Evolutionary conservation across 257 asterid species (phyloP), one percentile per base, ranked within the genome.

Genomic region (Primulina tabacum): DNA sequence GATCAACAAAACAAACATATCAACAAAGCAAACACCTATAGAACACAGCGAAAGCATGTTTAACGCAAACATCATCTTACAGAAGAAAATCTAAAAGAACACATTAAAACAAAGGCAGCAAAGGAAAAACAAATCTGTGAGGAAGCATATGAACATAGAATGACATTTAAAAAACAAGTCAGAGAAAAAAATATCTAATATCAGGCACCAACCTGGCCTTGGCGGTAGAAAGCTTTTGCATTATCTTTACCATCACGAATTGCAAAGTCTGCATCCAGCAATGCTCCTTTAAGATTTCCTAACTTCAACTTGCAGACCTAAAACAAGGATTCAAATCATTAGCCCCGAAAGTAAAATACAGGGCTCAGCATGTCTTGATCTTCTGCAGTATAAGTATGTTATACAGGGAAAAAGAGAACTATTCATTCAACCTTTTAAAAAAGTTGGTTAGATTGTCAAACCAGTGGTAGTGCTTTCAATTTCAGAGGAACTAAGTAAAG

Each of bases 141-240:
- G 50, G 50, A 38, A 38, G 16, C 12, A 38, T 38, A 5, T 38
- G 50, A 38, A 38, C 14, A 10, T 38, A 38, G 4, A 38, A 38
- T 10, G 50, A 10, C 50, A 38, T 14, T 38, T 5, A 38, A 38
- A 10, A 35, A 38, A 38, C 50, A 38, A 38, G 16, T 10, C 10
- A 38, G 8, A 9, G 50, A 0, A 10, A 1, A 10, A 2, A 38
- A 68, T 30, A 64, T 53, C 43, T 35, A 37, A 43, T 71, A 64
- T 1, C 60, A 68, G 47, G 62, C 62, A 75, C 71, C 70, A 74
- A 91, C 97, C 95, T 91, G 97, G 77, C 97, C 97, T 76, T 86
- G 96, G 78, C 97, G 97, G 77, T 82, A 91, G 82, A 81, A 80
- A 74, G 97, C 93, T 82, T 91, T 91, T 18, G 96, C 90, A 79